A percentile compares a stretch with the other conserved stretches of the same genome.
Conservation (phyloP, 768 basidiomycete genomes). For the Amanita fuliginea region DNA sequence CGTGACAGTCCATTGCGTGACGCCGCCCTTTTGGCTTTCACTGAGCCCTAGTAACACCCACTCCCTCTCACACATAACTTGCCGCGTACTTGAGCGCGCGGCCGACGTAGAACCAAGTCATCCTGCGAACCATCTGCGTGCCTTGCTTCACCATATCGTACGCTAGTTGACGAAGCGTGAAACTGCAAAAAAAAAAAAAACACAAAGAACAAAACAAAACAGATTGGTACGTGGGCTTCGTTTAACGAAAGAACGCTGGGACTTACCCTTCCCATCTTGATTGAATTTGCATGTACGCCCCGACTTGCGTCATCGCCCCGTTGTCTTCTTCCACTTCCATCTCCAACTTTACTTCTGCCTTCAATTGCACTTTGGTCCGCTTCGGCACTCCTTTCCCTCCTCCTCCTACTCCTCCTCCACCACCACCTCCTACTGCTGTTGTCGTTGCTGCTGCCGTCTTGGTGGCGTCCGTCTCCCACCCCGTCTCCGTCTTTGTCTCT, state of each 20-base stretch:
- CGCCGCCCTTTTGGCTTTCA: too few relatives aligned
- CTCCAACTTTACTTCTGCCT: constrained; percentile 3
- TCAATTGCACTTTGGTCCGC: constrained; percentile 3
- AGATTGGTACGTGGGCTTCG: background rate
- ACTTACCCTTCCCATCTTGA: constrained; percentile 7
- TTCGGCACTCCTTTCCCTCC: background rate
- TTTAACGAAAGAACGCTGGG: background rate
- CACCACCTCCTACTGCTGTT: background rate
- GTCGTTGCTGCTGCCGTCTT: background rate
- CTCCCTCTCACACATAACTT: constrained; percentile 1
- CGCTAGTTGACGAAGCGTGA: background rate
- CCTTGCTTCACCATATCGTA: constrained; percentile 4
- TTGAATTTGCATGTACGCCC: constrained; percentile 2
- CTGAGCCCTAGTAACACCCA: too few relatives aligned
- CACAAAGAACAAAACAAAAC: too few relatives aligned
- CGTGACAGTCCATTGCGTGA: background rate
- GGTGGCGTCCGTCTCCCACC: background rate
- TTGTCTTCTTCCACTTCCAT: constrained; percentile 2
- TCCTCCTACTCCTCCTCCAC: background rate
- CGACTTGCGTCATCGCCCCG: background rate
- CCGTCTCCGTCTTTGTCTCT: background rate
- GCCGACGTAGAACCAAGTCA: constrained; percentile 4
- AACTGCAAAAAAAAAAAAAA: background rate
- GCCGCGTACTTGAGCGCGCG: background rate
- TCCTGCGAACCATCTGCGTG: constrained; percentile 1